Conservation (phyloP, 192 early-diverging fungal genomes). For the Lobosporangium transversale region DNA sequence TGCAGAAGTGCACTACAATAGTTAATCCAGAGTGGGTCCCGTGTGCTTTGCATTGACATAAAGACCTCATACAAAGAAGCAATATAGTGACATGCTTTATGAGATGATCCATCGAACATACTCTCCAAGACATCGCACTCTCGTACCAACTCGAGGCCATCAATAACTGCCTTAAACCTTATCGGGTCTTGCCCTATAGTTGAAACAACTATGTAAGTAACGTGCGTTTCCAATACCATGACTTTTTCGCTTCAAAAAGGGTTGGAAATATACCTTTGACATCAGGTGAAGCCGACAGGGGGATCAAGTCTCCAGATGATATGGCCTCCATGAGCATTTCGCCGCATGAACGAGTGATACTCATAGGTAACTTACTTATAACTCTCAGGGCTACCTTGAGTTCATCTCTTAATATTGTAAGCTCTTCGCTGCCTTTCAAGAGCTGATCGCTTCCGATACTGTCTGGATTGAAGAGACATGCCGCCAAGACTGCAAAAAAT, state of each 20-base stretch:
- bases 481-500: constrained; percentile 58
- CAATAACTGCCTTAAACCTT: constrained; percentile 33
- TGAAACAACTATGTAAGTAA: too few species aligned
- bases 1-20: constrained; percentile 36
- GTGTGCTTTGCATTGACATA: constrained; percentile 26
- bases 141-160: constrained; percentile 34
- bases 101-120: constrained; percentile 33
- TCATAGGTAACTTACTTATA: constrained; percentile 12
- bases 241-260: too few species aligned
- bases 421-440: constrained; percentile 26
- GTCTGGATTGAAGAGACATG: constrained; percentile 58
- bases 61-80: constrained; percentile 28
- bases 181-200: constrained; percentile 39
- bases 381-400: constrained; percentile 24
- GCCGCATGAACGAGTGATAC: constrained; percentile 1
- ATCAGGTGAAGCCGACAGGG: constrained; percentile 21
- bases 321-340: constrained; percentile 18
- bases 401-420: constrained; percentile 15
- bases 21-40: constrained; percentile 45
- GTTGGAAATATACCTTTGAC: constrained; percentile 9
- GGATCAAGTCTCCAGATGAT: constrained; percentile 12
- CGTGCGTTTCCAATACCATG: too few species aligned
- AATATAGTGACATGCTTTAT: constrained; percentile 17
- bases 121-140: constrained; percentile 3
- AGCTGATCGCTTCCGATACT: constrained; percentile 49